phyloP scores from a whole-genome alignment of 2,329 filamentous ascomycete genomes.

The Zymoseptoria brevis region DNA sequence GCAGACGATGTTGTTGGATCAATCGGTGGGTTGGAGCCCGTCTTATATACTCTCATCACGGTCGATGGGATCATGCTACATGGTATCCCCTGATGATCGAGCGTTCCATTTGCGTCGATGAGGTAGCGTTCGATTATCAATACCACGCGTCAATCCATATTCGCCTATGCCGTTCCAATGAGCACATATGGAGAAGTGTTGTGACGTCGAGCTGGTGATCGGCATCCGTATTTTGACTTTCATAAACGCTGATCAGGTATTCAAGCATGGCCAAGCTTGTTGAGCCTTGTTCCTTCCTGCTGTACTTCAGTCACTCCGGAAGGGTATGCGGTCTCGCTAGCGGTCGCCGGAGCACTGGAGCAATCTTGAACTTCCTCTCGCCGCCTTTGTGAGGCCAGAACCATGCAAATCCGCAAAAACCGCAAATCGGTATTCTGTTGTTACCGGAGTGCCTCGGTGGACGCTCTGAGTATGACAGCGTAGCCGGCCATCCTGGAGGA shows the following conservation, averaged over 20 bases:
- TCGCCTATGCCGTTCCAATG: neutral
- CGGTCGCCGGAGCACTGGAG: neutral
- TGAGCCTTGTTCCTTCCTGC: neutral
- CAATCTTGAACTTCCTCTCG: neutral
- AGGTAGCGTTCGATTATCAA: neutral
- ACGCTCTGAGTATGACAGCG: neutral
- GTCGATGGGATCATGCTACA: neutral
- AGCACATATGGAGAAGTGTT: neutral
- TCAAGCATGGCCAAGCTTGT: neutral
- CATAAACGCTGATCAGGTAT: neutral
- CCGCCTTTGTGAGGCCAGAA: neutral
- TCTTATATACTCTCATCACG: neutral
- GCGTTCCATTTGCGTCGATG: neutral
- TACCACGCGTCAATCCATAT: neutral
- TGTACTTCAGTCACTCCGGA: neutral
- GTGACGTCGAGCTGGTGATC: neutral
- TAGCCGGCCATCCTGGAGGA: neutral
- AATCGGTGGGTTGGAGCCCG: neutral
- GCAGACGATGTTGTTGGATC: too few relatives aligned
- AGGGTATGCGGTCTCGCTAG: neutral
- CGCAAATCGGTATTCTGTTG: neutral
- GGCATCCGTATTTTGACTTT: neutral
- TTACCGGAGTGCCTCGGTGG: neutral
- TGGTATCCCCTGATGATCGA: neutral
- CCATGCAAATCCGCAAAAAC: neutral